Conservation (phyloP, 257 asterid genomes). For the Ligustrum vulgare region DNA sequence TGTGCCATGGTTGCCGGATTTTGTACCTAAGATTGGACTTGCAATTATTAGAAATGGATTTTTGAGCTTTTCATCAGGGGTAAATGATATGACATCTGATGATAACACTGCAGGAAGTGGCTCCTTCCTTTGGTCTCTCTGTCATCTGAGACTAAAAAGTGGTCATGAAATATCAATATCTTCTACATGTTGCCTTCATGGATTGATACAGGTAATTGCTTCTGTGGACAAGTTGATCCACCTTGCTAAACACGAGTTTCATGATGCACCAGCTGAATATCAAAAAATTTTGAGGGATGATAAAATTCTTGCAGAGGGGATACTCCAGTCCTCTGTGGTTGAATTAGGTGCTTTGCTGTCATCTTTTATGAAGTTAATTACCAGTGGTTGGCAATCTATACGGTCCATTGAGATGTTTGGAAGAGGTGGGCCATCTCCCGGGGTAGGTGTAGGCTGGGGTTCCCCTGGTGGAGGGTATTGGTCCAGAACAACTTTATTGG, state of each 20-base stretch:
- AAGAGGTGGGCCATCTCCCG: slow-evolving; percentile 99
- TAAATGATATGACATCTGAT: slow-evolving; percentile 21
- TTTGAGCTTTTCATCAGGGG: slow-evolving; percentile 43
- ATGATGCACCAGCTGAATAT: slow-evolving; percentile 30
- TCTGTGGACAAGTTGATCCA: slow-evolving; percentile 67
- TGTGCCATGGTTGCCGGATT: slow-evolving; percentile 86
- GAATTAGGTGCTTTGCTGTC: slow-evolving; percentile 49
- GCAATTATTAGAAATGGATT: slow-evolving; percentile 54
- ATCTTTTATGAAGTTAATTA: slow-evolving; percentile 37
- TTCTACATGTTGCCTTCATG: slow-evolving; percentile 81
- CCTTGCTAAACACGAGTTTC: slow-evolving; percentile 53
- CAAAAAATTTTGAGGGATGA: slow-evolving; percentile 46
- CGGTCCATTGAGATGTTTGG: slow-evolving; percentile 59
- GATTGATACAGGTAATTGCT: slow-evolving; percentile 55
- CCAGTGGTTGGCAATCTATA: slow-evolving; percentile 40
- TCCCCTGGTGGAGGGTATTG: slow-evolving; percentile 91
- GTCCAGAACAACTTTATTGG: slow-evolving; percentile 60
- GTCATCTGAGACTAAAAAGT: slow-evolving; percentile 48
- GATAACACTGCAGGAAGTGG: slow-evolving; percentile 28
- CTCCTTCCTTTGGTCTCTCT: slow-evolving; percentile 53
- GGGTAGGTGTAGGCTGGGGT: slow-evolving; percentile 98
- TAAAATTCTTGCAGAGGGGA: slow-evolving; percentile 65
- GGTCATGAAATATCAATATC: slow-evolving; percentile 59
- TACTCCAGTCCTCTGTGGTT: slow-evolving; percentile 45
- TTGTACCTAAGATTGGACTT: slow-evolving; percentile 77